A percentile compares a stretch with the other conserved stretches of the same genome.
Conservation (phyloP, 2,329 filamentous ascomycete species). For the Neurospora sp. region DNA sequence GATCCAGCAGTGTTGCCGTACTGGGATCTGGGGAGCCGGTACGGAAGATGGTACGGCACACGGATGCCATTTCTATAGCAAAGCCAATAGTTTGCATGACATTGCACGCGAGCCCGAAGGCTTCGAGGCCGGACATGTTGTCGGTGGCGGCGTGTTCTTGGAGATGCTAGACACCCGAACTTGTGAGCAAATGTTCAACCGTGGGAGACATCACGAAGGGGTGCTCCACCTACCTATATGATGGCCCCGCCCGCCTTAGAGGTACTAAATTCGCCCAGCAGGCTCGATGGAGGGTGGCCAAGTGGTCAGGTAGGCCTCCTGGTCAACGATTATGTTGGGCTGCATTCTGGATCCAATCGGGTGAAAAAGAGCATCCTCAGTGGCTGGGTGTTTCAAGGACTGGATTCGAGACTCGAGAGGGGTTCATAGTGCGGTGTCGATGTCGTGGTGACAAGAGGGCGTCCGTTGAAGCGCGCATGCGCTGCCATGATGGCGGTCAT, state of each 20-base stretch:
- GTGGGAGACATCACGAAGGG: not conserved
- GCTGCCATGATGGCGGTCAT: not conserved
- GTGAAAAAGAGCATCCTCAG: not conserved
- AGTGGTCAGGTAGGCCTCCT: no score
- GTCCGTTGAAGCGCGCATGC: not conserved
- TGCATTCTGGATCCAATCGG: not conserved
- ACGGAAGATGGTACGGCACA: not conserved
- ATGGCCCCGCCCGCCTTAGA: not conserved
- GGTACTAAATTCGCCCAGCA: not conserved
- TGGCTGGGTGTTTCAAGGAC: not conserved
- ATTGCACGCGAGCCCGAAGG: slow-evolving; percentile 11
- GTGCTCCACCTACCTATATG: not conserved
- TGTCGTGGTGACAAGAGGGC: not conserved
- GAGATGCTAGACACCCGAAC: not conserved
- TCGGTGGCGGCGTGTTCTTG: not conserved
- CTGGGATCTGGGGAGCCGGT: slow-evolving; percentile 3
- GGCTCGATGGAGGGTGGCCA: no score
- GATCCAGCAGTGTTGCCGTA: not conserved
- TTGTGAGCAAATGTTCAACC: not conserved
- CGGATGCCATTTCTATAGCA: not conserved
- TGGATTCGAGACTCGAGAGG: not conserved
- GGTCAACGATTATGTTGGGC: no score
- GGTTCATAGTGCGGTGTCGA: not conserved
- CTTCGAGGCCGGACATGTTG: slow-evolving; percentile 5
- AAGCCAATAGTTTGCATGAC: slow-evolving; percentile 7